Percentiles rank a stretch among this genome's conserved stretches.
These are phyloP conservation scores for Paramecium pentaurelia DNA, from an alignment of 73 alveolate species.

Conservation along the genomic window DNA sequence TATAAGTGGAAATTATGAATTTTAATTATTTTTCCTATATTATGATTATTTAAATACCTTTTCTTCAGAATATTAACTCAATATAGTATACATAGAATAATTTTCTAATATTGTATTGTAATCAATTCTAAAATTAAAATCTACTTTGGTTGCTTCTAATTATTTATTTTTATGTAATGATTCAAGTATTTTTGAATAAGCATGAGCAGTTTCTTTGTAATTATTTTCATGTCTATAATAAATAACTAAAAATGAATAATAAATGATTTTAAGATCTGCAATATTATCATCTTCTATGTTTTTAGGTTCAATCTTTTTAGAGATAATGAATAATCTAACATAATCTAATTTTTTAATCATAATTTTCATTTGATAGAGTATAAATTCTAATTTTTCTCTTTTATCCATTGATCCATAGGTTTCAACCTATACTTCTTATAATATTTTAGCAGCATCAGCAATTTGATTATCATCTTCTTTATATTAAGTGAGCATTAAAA, in stretches of 20 bases:
- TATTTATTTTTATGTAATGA: conserved; percentile 51
- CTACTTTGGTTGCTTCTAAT: conserved; percentile 33
- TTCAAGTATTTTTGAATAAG: conserved; percentile 72
- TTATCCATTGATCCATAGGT: conserved; percentile 93
- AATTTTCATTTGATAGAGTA: conserved; percentile 84
- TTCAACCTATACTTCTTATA: conserved; percentile 93
- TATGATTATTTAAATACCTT: neutral
- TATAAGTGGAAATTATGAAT: conserved; percentile 56
- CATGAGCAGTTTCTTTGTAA: conserved; percentile 78
- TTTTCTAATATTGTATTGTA: conserved; percentile 66
- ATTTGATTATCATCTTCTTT: conserved; percentile 78
- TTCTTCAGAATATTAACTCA: conserved; percentile 70
- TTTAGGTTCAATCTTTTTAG: conserved; percentile 80
- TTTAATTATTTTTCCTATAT: neutral
- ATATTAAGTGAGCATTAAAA: conserved; percentile 71
- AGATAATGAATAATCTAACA: conserved; percentile 79
- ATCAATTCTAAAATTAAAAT: conserved; percentile 48
- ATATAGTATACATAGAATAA: conserved; percentile 65
- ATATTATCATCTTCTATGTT: conserved; percentile 80
- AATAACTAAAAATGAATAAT: conserved; percentile 73
- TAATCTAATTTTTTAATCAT: conserved; percentile 82
- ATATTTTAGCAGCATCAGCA: conserved; percentile 85
- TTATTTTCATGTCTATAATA: conserved; percentile 86
- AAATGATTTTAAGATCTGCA: conserved; percentile 80
- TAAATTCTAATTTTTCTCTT: conserved; percentile 88